Conservation (phyloP, 2,329 filamentous ascomycete species). For the Alternaria longipes region DNA sequence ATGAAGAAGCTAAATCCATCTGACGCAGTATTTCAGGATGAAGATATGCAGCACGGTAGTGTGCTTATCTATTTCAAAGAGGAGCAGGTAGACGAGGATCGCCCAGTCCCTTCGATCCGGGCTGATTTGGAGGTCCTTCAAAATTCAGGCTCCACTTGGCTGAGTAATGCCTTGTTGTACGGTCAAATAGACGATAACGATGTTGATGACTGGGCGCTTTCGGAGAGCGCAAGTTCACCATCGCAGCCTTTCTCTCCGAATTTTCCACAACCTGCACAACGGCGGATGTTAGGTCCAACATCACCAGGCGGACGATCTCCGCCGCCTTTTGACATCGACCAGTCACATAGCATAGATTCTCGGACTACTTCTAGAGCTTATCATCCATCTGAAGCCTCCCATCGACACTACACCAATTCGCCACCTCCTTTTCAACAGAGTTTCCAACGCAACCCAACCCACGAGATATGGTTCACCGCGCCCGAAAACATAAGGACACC, state of each 20-base stretch:
- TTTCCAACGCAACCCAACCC: slow-evolving; percentile 39
- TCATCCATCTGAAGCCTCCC: slow-evolving; percentile 24
- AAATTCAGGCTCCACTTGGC: slow-evolving; percentile 49
- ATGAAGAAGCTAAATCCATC: not conserved
- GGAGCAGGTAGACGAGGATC: slow-evolving; percentile 48
- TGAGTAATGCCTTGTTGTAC: slow-evolving; percentile 48
- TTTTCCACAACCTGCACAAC: slow-evolving; percentile 26
- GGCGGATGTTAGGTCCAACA: slow-evolving; percentile 38
- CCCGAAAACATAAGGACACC: slow-evolving; percentile 59
- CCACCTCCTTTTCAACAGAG: slow-evolving; percentile 23
- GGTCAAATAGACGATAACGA: slow-evolving; percentile 48
- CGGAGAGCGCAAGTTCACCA: slow-evolving; percentile 33
- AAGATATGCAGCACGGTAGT: slow-evolving; percentile 51
- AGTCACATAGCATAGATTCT: slow-evolving; percentile 26
- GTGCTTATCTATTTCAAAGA: slow-evolving; percentile 53
- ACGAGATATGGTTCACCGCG: slow-evolving; percentile 69
- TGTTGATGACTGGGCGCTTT: slow-evolving; percentile 42
- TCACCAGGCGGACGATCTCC: slow-evolving; percentile 38
- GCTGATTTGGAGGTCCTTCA: slow-evolving; percentile 48
- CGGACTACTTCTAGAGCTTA: slow-evolving; percentile 27
- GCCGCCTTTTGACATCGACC: slow-evolving; percentile 44
- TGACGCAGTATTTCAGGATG: slow-evolving; percentile 38
- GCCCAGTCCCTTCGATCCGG: slow-evolving; percentile 48
- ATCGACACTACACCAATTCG: slow-evolving; percentile 16
- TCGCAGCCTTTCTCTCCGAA: slow-evolving; percentile 27